Base-by-base conservation (phyloP, 805 yeast genomes). In the Suhomyces faveliae region DNA sequence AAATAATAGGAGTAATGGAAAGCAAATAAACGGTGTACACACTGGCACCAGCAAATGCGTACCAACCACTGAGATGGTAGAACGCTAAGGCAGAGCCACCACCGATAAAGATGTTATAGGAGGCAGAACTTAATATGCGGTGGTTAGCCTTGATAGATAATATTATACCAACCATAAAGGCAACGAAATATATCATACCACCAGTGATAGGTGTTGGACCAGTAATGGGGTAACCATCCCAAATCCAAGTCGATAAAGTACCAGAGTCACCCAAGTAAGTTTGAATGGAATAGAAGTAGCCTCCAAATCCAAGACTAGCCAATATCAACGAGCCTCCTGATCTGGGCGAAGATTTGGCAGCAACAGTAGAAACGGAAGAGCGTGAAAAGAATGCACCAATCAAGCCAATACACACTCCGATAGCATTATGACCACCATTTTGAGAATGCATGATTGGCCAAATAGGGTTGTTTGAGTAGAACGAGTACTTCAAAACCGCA, bases 401-500 rank as follows among this genome's bases (percentile, higher is more conserved):
- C 4, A 84, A 56, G 19, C 95, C 96, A 43, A 86, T 50, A 3
- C 73, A 65, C 2, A 89, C 64, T 35, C 94, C 96, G 24, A 81
- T 67, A 45, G 73, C 74, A 66, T 92, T 92, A 75, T 81, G 81
- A 11, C 99, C 99, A 15, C 97, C 97, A 57, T 88, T 90, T 10
- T 73, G 78, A 13, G 75, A 76, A 63, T 90, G 84, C 91, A 94
- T 84, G 43, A 91, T 86, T 23, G 98, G 96, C 99, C 99, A 94
- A 42, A 90, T 73, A 33, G 99, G 99, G 63, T 94, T 94, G 62
- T 91, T 91, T 2, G 98, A 82, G 68, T 80, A 86, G 57, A 77
- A 80, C 8, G 85, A 80, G 68, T 79, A 86, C 61, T 94, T 94
- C 15, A 88, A 73, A 24, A 88, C 79, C 0, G 90, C 80, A 1